Evolutionary conservation across 768 basidiomycete genomes (phyloP).

Genomic region (Crucibulum laeve): DNA sequence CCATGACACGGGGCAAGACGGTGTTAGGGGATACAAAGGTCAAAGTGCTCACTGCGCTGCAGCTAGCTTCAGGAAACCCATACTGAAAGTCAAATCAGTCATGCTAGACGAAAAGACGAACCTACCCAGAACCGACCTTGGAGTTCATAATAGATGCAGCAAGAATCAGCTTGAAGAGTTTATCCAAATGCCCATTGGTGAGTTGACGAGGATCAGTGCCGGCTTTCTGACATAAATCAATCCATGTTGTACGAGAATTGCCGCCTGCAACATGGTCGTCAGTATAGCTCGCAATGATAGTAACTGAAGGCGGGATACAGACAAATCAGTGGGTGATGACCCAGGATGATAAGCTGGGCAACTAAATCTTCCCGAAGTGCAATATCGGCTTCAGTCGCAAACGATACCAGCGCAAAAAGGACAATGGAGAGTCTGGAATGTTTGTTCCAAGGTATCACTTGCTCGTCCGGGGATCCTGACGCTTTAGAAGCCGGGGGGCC

Average conservation of each 20-base stretch:
- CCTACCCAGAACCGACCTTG: constrained; percentile 50
- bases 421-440: constrained; percentile 49
- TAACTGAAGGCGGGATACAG: constrained; percentile 18
- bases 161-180: constrained; percentile 44
- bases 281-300: background rate
- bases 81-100: constrained; percentile 17
- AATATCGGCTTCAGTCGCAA: constrained; percentile 37
- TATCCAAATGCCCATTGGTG: constrained; percentile 44
- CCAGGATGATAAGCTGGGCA: constrained; percentile 56
- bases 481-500: constrained; percentile 19
- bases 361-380: constrained; percentile 40
- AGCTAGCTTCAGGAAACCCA: constrained; percentile 64
- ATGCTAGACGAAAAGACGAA: background rate
- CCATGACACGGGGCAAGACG: constrained; percentile 66
- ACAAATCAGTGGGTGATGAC: constrained; percentile 71
- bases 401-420: constrained; percentile 46
- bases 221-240: constrained; percentile 74
- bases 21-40: constrained; percentile 72
- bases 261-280: constrained; percentile 26
- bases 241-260: constrained; percentile 66
- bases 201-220: constrained; percentile 62
- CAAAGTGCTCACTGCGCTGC: constrained; percentile 69
- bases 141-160: constrained; percentile 37
- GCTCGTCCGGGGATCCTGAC: constrained; percentile 21
- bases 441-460: constrained; percentile 37